Conservation (phyloP, 768 basidiomycete species). For the Mycena alexandri region DNA sequence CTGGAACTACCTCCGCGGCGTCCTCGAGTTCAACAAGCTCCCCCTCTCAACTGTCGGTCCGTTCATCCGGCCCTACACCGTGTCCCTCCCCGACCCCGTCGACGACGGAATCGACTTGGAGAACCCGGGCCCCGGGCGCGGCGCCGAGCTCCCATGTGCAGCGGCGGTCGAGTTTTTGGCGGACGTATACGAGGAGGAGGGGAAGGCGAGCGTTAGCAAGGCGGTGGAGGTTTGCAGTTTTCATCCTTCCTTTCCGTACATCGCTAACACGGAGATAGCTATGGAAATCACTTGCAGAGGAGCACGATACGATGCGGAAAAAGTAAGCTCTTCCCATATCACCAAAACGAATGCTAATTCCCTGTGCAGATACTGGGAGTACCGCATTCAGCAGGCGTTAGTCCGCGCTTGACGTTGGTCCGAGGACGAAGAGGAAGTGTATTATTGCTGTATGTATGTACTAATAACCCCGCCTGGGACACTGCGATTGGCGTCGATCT, state of each 20-base stretch:
- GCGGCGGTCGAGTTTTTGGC: slow-evolving; percentile 90
- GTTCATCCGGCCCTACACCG: slow-evolving; percentile 78
- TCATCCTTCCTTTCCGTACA: slow-evolving; percentile 22
- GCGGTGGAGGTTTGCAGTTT: slow-evolving; percentile 60
- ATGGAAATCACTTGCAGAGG: slow-evolving; percentile 77
- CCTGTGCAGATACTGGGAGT: slow-evolving; percentile 77
- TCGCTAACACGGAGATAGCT: slow-evolving; percentile 57
- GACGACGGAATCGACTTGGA: slow-evolving; percentile 64
- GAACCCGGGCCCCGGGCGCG: slow-evolving; percentile 73
- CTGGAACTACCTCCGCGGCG: slow-evolving; percentile 96
- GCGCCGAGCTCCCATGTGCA: slow-evolving; percentile 80
- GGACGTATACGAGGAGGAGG: slow-evolving; percentile 75
- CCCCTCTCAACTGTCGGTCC: slow-evolving; percentile 67
- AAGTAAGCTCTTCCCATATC: slow-evolving; percentile 60
- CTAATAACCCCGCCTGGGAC: neutral
- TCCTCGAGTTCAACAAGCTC: slow-evolving; percentile 72
- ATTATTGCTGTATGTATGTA: slow-evolving; percentile 30
- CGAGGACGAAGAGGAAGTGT: slow-evolving; percentile 7
- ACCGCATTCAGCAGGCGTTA: slow-evolving; percentile 58
- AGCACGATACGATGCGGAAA: slow-evolving; percentile 81
- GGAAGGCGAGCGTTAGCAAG: slow-evolving; percentile 58
- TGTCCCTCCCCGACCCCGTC: slow-evolving; percentile 58
- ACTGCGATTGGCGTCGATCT: neutral
- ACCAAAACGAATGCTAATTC: neutral
- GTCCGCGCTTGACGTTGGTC: neutral